Evolutionary conservation across 1,284 basidiomycete genomes (phyloP).

Genomic region (Apiotrichum laibachii): DNA sequence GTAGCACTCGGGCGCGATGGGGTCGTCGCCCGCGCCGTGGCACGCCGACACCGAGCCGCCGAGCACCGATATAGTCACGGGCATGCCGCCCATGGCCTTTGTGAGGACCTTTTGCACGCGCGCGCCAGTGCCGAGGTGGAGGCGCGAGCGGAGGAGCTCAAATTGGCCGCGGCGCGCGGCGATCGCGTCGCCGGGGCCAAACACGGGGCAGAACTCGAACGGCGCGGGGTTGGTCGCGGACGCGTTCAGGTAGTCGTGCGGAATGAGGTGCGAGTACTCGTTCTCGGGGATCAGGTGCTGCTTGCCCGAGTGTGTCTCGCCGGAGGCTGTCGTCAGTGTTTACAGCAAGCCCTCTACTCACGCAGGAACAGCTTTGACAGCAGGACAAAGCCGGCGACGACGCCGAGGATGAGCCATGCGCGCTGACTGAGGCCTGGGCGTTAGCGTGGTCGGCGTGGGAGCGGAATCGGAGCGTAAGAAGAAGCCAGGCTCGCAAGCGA

Average conservation of each 20-base stretch:
- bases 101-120: constrained; percentile 78
- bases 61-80: constrained; percentile 83
- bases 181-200: constrained; percentile 75
- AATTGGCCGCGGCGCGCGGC: constrained; percentile 74
- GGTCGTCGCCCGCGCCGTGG: constrained; percentile 89
- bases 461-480: background rate
- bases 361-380: constrained; percentile 37
- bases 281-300: constrained; percentile 6
- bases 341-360: constrained; percentile 20
- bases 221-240: constrained; percentile 62
- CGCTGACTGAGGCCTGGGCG: constrained; percentile 34
- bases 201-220: constrained; percentile 84
- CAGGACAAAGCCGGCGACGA: constrained; percentile 34
- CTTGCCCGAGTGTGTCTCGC: background rate
- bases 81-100: constrained; percentile 77
- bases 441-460: background rate
- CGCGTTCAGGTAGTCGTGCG: constrained; percentile 53
- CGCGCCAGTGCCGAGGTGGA: constrained; percentile 78
- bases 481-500: background rate
- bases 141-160: constrained; percentile 68
- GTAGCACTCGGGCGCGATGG: constrained; percentile 78
- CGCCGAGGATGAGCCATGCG: constrained; percentile 35
- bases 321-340: constrained; percentile 10
- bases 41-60: constrained; percentile 93
- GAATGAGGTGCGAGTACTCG: constrained; percentile 31